Evolutionary conservation across 2,329 filamentous ascomycete species (phyloP).

Genomic region (Colletotrichum tanaceti): DNA sequence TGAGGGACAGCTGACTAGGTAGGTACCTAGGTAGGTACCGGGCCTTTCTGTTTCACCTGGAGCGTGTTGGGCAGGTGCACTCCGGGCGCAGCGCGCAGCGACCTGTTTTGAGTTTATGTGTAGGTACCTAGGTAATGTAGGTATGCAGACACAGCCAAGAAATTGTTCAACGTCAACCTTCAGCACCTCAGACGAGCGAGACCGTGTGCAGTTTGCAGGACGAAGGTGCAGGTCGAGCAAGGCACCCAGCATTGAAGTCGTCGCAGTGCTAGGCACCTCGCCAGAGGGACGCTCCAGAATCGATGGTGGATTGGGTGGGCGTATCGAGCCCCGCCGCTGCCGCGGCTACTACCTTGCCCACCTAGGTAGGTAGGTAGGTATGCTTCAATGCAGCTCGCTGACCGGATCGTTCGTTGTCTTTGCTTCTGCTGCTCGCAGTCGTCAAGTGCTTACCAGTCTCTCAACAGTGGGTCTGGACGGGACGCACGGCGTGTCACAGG

Average conservation of each 20-base stretch:
- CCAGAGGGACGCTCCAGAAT: slow-evolving; percentile 8
- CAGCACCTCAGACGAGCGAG: slow-evolving; percentile 3
- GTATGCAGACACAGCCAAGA: background rate
- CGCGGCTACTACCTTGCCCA: background rate
- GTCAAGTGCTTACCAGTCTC: background rate
- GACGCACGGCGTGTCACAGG: slow-evolving; percentile 3
- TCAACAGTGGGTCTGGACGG: slow-evolving; percentile 21
- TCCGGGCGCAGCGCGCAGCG: slow-evolving; percentile 29
- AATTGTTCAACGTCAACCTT: slow-evolving; percentile 1
- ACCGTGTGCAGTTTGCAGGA: background rate
- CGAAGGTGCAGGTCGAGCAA: slow-evolving; percentile 4
- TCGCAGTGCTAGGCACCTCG: slow-evolving; percentile 29
- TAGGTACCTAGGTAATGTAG: no score
- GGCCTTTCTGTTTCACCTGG: slow-evolving; percentile 27
- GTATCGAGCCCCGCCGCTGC: slow-evolving; percentile 7
- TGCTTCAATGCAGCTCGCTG: slow-evolving; percentile 13
- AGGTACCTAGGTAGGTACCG: no score
- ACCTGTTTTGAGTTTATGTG: background rate
- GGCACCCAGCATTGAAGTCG: slow-evolving; percentile 33
- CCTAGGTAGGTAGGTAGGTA: no score
- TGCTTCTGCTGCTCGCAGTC: background rate
- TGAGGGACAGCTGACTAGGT: slow-evolving; percentile 18
- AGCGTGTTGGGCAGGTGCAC: slow-evolving; percentile 6
- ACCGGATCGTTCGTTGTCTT: slow-evolving; percentile 9
- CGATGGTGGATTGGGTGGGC: slow-evolving; percentile 1